These are phyloP conservation scores for Thalia dealbata DNA, from an alignment of 176 grass and related monocot species.

Conservation along the genomic window DNA sequence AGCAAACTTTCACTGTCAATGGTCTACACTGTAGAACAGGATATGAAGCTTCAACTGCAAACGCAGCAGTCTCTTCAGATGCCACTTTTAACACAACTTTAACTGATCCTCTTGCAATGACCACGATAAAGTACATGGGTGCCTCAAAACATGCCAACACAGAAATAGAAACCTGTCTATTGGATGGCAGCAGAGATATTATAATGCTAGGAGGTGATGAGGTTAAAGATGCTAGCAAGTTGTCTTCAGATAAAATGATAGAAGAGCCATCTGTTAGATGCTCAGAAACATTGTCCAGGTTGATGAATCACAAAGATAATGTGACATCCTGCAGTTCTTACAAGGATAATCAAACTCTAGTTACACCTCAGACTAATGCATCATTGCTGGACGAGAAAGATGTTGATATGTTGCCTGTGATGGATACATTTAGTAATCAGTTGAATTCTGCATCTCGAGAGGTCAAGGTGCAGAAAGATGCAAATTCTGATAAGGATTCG, in stretches of 20 bases:
- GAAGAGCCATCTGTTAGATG: constrained; percentile 25
- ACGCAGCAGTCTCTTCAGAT: constrained; percentile 24
- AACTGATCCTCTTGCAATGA: neutral
- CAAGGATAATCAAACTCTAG: constrained; percentile 31
- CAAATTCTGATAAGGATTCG: neutral
- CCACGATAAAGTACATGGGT: neutral
- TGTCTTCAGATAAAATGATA: constrained; percentile 21
- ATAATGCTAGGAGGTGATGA: constrained; percentile 23
- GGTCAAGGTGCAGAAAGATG: neutral
- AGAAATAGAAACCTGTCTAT: neutral
- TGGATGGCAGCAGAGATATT: constrained; percentile 5
- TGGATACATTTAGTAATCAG: neutral
- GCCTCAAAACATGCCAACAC: neutral
- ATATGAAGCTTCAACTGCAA: constrained; percentile 8
- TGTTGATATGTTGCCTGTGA: constrained; percentile 14
- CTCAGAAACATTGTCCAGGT: constrained; percentile 26
- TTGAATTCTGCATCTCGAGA: neutral
- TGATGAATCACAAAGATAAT: constrained; percentile 31
- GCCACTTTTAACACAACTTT: constrained; percentile 9
- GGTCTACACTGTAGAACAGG: constrained; percentile 14
- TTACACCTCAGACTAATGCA: constrained; percentile 33
- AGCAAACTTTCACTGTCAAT: neutral
- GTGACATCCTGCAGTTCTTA: constrained; percentile 28
- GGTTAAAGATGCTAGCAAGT: constrained; percentile 19
- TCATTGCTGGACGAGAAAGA: constrained; percentile 31